phyloP scores from a whole-genome alignment of 2,329 filamentous ascomycete genomes.

The Dactylellina cionopaga region DNA sequence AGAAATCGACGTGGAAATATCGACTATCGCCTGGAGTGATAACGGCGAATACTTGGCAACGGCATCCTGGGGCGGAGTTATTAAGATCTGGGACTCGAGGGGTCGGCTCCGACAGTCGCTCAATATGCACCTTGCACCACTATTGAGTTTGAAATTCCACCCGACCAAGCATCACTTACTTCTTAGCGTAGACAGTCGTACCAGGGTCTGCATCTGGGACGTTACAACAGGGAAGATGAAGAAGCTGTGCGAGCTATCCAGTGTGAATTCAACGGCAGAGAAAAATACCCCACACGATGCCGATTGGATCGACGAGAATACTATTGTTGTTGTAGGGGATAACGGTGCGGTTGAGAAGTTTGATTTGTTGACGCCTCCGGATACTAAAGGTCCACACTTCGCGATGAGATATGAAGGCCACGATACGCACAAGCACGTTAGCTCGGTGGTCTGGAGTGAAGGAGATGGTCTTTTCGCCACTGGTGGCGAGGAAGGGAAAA shows the following conservation, averaged over 20 bases:
- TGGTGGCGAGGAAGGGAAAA: conserved; percentile 44
- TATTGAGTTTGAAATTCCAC: conserved; percentile 46
- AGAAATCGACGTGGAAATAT: conserved; percentile 37
- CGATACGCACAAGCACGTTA: conserved; percentile 45
- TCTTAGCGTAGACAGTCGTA: conserved; percentile 41
- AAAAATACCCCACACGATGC: conserved; percentile 33
- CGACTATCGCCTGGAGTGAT: conserved; percentile 37
- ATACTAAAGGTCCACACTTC: conserved; percentile 20
- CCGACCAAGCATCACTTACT: conserved; percentile 39
- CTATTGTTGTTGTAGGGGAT: conserved; percentile 40
- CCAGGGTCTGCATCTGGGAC: conserved; percentile 45
- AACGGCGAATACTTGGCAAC: conserved; percentile 48
- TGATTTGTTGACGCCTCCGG: conserved; percentile 18
- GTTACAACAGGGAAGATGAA: conserved; percentile 32
- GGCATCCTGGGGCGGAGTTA: conserved; percentile 44
- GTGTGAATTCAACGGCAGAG: conserved; percentile 6
- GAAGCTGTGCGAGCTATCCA: conserved; percentile 34
- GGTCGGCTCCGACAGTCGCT: conserved; percentile 30
- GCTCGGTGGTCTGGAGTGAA: conserved; percentile 32
- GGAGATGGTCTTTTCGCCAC: conserved; percentile 43
- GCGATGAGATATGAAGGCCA: conserved; percentile 37
- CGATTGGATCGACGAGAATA: conserved; percentile 49
- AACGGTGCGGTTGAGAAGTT: conserved; percentile 49
- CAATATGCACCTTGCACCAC: conserved; percentile 41
- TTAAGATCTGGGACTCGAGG: conserved; percentile 43